Evolutionary conservation across 768 basidiomycete species (phyloP), one percentile per base, ranked within the genome.

Genomic region (Rhodotorula diobovata): DNA sequence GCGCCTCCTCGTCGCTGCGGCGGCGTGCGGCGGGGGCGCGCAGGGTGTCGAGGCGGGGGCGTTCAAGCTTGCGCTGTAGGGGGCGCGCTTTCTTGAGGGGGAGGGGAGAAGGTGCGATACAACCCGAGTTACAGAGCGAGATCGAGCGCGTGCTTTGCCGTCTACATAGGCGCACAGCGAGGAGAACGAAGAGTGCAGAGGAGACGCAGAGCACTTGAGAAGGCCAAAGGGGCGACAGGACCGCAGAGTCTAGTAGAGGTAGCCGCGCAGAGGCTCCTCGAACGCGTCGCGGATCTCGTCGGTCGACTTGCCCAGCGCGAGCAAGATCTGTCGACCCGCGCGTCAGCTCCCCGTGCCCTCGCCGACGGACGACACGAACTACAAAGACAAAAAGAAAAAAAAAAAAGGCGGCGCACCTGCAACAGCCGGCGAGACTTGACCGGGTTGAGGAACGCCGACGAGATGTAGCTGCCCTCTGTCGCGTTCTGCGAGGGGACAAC

Each of bases 381-480:
- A n/a, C 37, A 10, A 11, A 21, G 23, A 32, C 4, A 6, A 2
- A 14, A 25, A 46, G 61, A 2, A 20, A 32, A 8, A 32, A 1
- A 43, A n/a, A 8, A 4, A 32, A 23, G 34, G 32, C n/a, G 11
- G 11, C 41, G 39, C 39, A 66, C 63, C 59, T 74, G 73, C 2
- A 74, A 37, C 37, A 68, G 67, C 0, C 67, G 21, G 28, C 69
- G 63, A 2, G 62, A 35, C 65, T 75, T 75, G 70, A 75, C 74
- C 4, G 74, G 74, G 64, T 71, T 71, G 12, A 75, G 51, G 37
- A 51, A 37, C 11, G 70, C 70, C 16, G 67, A 58, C 21, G 56
- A 37, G 61, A 75, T 71, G 6, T 34, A 34, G n/a, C 18, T 50
- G 23, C 25, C 48, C 23, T 6, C 4, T 4, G 48, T 5, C 11